phyloP scores from a whole-genome alignment of 768 basidiomycete genomes.

The Cytidiella melzeri region DNA sequence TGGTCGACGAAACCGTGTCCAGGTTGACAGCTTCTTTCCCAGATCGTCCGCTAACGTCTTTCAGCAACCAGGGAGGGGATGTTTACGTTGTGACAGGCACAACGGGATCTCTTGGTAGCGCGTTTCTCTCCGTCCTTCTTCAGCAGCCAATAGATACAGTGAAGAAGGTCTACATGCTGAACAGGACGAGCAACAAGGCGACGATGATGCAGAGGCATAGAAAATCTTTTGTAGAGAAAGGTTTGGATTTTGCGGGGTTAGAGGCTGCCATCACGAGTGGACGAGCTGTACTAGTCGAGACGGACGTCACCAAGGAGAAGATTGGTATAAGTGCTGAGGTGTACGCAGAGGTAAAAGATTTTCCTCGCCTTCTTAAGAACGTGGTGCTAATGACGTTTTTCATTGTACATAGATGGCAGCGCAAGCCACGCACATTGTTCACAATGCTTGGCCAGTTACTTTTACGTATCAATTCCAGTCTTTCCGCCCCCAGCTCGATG shows the following conservation, averaged over 20 bases:
- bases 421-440: conserved; percentile 7
- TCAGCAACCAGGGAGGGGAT: not conserved
- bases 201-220: conserved; percentile 23
- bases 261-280: conserved; percentile 15
- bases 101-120: conserved; percentile 26
- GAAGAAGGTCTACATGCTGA: conserved; percentile 20
- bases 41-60: not conserved
- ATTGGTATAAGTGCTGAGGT: conserved; percentile 24
- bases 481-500: conserved; percentile 23
- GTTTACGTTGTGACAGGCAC: conserved; percentile 29
- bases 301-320: conserved; percentile 15
- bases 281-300: conserved; percentile 31
- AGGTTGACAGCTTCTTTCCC: not conserved
- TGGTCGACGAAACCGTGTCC: not conserved
- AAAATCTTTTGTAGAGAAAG: conserved; percentile 23
- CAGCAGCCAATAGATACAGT: conserved; percentile 9
- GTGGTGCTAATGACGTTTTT: not conserved
- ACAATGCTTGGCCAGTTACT: conserved; percentile 33
- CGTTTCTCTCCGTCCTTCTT: conserved; percentile 22
- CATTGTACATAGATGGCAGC: conserved; percentile 12
- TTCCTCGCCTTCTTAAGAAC: not conserved
- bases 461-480: conserved; percentile 28
- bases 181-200: conserved; percentile 15
- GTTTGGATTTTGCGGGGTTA: conserved; percentile 6
- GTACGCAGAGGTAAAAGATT: conserved; percentile 22